Evolutionary conservation across 495 filamentous ascomycete species (phyloP).

Genomic region (Neurospora hispaniola): DNA sequence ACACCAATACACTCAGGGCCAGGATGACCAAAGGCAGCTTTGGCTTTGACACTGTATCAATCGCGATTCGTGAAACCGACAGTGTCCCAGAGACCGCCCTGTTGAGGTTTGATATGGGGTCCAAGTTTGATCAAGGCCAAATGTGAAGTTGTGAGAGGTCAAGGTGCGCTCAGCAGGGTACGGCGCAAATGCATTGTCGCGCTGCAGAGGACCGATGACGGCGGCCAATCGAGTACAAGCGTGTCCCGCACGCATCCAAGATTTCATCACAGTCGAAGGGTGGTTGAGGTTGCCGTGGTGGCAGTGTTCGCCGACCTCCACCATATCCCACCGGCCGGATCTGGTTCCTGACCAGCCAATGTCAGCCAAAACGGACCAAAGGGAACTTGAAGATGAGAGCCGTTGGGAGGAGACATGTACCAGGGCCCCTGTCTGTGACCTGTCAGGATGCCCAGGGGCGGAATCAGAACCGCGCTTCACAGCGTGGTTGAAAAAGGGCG

Average conservation of each 20-base stretch:
- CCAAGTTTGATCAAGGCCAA: neutral
- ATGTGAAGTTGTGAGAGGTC: neutral
- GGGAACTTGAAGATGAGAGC: neutral
- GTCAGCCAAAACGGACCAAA: neutral
- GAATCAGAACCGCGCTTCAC: neutral
- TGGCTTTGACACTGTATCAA: neutral
- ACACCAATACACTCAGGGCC: neutral
- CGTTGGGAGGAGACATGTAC: neutral
- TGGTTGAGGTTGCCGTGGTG: neutral
- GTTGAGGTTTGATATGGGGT: neutral
- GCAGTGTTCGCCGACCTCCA: conserved; percentile 6
- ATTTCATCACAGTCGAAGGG: neutral
- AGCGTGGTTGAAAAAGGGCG: neutral
- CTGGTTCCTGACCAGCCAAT: neutral
- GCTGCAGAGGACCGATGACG: neutral
- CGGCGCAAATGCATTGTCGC: neutral
- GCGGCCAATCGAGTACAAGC: neutral
- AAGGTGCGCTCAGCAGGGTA: neutral
- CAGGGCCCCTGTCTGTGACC: neutral
- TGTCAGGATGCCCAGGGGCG: neutral
- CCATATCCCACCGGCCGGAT: neutral
- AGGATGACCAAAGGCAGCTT: neutral
- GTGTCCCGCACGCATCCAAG: neutral
- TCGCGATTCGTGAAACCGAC: neutral
- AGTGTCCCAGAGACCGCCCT: neutral